These are phyloP conservation scores for Miscanthus lutarioriparius DNA, from an alignment of 176 grass and related monocot genomes.

Conservation along the genomic window DNA sequence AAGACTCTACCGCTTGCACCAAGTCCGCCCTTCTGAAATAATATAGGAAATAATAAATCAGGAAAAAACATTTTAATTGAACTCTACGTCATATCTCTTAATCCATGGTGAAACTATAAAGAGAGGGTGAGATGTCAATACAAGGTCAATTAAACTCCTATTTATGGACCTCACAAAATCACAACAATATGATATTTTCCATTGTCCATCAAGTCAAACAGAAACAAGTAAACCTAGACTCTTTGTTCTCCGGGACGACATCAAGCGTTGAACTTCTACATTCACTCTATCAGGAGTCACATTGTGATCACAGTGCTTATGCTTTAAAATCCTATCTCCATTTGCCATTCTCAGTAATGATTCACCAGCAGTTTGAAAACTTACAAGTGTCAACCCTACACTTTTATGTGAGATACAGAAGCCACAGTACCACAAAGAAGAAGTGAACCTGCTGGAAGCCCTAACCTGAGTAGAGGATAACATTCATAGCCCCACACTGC, in stretches of 20 bases:
- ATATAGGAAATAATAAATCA: slow-evolving; percentile 11
- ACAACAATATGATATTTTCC: not conserved
- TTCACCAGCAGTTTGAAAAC: not conserved
- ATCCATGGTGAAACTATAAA: not conserved
- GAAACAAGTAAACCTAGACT: not conserved
- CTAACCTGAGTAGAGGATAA: not conserved
- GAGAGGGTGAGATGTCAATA: not conserved
- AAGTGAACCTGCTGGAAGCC: not conserved
- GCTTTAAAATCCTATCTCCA: not conserved
- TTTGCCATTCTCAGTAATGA: not conserved
- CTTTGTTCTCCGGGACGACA: not conserved
- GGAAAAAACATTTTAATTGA: not conserved
- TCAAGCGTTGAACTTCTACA: slow-evolving; percentile 8
- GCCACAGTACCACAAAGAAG: not conserved
- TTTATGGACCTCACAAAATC: not conserved
- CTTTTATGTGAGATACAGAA: not conserved
- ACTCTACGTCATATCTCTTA: not conserved
- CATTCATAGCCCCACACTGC: slow-evolving; percentile 1
- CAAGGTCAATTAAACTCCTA: not conserved
- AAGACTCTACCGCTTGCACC: too few relatives aligned
- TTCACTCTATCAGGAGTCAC: not conserved
- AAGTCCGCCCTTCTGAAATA: too few relatives aligned
- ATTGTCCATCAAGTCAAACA: slow-evolving; percentile 7
- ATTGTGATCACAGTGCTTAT: not conserved
- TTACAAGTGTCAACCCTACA: not conserved